Percentiles rank a stretch among this genome's conserved stretches.
Evolutionary conservation across 1,284 basidiomycete species (phyloP).

Genomic region (Pyrrhoderma noxium): DNA sequence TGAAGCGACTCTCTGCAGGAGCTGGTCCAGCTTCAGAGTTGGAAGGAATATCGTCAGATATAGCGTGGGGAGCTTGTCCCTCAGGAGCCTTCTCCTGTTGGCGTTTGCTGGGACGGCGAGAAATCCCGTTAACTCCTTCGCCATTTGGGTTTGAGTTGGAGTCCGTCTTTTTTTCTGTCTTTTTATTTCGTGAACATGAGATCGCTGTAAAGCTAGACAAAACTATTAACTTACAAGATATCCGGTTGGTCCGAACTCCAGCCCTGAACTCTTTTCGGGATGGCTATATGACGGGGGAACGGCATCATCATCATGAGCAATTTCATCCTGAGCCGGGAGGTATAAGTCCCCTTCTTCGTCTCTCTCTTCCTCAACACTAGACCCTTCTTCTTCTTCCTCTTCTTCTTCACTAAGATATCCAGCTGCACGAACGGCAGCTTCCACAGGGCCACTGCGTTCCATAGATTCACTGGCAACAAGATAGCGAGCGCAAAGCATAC

Average conservation of each 20-base stretch:
- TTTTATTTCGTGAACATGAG: neutral
- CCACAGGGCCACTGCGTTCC: conserved; percentile 89
- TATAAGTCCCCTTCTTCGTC: conserved; percentile 46
- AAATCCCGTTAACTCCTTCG: conserved; percentile 27
- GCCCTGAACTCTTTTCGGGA: conserved; percentile 32
- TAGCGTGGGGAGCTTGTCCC: conserved; percentile 34
- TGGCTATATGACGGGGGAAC: conserved; percentile 47
- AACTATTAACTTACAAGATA: conserved; percentile 51
- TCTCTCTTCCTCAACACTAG: conserved; percentile 69
- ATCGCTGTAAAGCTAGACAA: conserved; percentile 12
- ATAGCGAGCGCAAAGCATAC: conserved; percentile 95
- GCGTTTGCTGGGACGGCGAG: conserved; percentile 46
- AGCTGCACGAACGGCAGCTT: conserved; percentile 83
- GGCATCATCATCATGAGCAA: conserved; percentile 33
- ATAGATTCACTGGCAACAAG: conserved; percentile 92
- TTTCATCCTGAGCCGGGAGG: conserved; percentile 25
- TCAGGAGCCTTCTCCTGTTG: conserved; percentile 69
- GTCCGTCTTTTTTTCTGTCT: conserved; percentile 37
- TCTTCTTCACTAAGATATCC: conserved; percentile 81
- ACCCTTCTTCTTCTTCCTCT: conserved; percentile 61
- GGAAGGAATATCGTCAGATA: conserved; percentile 18
- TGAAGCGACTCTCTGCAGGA: conserved; percentile 35
- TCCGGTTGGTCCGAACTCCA: conserved; percentile 58
- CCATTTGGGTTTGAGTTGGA: conserved; percentile 17
- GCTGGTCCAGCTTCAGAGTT: conserved; percentile 28